Evolutionary conservation across 2,329 filamentous ascomycete species (phyloP), one percentile per base, ranked within the genome.

Genomic region (Fonsecaea multimorphosa): DNA sequence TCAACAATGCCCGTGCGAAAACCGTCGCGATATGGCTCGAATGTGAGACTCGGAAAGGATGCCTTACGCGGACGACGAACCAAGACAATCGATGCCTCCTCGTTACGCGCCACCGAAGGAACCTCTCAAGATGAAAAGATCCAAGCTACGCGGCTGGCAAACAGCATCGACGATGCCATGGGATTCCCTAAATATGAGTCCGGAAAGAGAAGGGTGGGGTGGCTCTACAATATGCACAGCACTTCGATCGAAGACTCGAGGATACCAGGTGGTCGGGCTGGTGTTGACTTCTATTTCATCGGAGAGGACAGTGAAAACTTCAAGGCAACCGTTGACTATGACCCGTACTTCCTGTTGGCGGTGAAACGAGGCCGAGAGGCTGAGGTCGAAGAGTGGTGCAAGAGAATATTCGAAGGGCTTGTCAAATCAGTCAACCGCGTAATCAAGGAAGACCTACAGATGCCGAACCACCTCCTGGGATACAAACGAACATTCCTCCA

Each of bases 281-380:
- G 92, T 8, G 87, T 99, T 63, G 95, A 99, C 80, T 97, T 93
- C 79, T 99, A 97, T 82, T 99, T 99, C 79, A 90, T 99, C 66
- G 91, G 93, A 73, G 91, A 94, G 65, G 91, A 96, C 63, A 88
- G 92, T 14, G 87, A 89, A 56, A 94, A 91, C 4, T 99, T 99
- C 85, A 99, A 99, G 78, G 93, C 95, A 11, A 97, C 93, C 0
- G 81, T 99, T 70, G 92, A 97, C 80, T 98, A 97, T 77, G 93
- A 98, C 73, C 95, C 95, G 0, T 99, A 99, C 81, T 97, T 99
- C 73, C 80, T 99, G 66, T 87, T 99, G 60, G 94, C 93, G 0
- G 91, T 93, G 59, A 95, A 93, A 78, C 91, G 89, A 74, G 92
- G 93, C 7, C 89, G 88, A 73, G 96, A 99, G 80, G 86, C 87